Conservation (phyloP, 2,329 filamentous ascomycete genomes). For the Penicillium sp. region DNA sequence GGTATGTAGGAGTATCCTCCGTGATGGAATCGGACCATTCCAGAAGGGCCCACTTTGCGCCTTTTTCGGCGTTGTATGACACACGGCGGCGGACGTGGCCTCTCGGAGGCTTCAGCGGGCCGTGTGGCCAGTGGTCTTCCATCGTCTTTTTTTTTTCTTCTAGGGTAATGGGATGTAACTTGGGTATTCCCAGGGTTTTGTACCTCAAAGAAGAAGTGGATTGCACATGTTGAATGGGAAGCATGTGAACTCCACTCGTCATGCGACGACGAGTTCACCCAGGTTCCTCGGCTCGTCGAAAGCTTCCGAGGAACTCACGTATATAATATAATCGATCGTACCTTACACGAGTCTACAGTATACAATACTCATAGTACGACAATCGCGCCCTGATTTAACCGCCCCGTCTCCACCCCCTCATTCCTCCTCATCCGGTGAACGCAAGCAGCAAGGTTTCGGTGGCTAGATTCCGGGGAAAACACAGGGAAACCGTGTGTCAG, state of each 20-base stretch:
- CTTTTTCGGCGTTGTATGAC: constrained; percentile 26
- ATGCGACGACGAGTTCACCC: constrained; percentile 9
- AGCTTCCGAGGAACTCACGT: neutral
- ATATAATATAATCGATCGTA: neutral
- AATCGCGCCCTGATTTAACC: constrained; percentile 13
- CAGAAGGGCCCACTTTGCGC: constrained; percentile 23
- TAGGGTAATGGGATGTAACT: neutral
- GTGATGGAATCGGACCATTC: constrained; percentile 1
- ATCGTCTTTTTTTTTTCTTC: too few species aligned
- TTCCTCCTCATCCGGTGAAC: constrained; percentile 34
- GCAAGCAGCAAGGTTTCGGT: constrained; percentile 33
- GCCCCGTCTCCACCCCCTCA: constrained; percentile 18
- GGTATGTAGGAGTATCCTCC: neutral
- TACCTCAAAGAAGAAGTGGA: neutral
- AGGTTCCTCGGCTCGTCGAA: constrained; percentile 9
- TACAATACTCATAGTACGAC: neutral
- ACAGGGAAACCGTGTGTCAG: neutral
- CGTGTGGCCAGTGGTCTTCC: too few species aligned
- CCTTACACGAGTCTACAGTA: neutral
- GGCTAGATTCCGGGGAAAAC: constrained; percentile 26
- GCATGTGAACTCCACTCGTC: constrained; percentile 18
- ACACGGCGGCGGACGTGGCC: constrained; percentile 20
- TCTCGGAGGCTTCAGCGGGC: constrained; percentile 9
- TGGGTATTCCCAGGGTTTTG: neutral
- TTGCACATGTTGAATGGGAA: neutral